Evolutionary conservation across 768 basidiomycete species (phyloP).

Genomic region (Gloeophyllum trabeum): DNA sequence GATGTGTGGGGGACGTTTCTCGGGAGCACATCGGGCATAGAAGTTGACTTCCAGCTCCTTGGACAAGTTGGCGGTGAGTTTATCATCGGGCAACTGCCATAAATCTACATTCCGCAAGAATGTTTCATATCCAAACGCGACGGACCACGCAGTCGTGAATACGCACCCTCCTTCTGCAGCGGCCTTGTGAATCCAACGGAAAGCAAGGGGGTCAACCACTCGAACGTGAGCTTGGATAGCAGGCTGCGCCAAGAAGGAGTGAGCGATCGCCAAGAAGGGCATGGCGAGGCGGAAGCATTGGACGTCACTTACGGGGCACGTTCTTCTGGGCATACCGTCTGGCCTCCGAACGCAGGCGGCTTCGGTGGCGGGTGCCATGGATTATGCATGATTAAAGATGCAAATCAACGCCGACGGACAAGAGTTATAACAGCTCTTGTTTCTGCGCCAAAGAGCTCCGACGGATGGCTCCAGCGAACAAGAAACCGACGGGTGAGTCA

Average conservation of each 20-base stretch:
- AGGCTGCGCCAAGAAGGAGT: slow-evolving; percentile 1
- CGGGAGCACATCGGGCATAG: slow-evolving; percentile 9
- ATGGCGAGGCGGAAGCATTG: background rate
- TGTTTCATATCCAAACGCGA: background rate
- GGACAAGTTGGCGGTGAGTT: slow-evolving; percentile 1
- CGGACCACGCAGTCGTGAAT: background rate
- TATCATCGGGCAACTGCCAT: background rate
- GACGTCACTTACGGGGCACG: slow-evolving; percentile 1
- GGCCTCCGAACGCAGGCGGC: slow-evolving; percentile 13
- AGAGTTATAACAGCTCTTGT: too few species aligned
- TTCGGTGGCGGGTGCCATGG: background rate
- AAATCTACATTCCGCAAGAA: background rate
- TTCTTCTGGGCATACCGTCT: slow-evolving; percentile 3
- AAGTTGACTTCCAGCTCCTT: slow-evolving; percentile 1
- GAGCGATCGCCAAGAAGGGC: background rate
- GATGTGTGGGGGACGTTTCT: slow-evolving; percentile 6
- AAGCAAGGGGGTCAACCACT: slow-evolving; percentile 13
- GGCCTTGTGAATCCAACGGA: slow-evolving; percentile 13
- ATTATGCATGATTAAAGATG: background rate
- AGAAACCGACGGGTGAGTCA: too few species aligned
- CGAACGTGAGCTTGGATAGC: slow-evolving; percentile 8
- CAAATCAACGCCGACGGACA: background rate
- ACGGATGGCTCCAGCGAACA: too few species aligned
- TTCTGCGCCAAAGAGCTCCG: too few species aligned
- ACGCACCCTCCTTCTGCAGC: slow-evolving; percentile 11